Evolutionary conservation across 2,329 filamentous ascomycete genomes (phyloP).

Genomic region (Aspergillus vadensis): DNA sequence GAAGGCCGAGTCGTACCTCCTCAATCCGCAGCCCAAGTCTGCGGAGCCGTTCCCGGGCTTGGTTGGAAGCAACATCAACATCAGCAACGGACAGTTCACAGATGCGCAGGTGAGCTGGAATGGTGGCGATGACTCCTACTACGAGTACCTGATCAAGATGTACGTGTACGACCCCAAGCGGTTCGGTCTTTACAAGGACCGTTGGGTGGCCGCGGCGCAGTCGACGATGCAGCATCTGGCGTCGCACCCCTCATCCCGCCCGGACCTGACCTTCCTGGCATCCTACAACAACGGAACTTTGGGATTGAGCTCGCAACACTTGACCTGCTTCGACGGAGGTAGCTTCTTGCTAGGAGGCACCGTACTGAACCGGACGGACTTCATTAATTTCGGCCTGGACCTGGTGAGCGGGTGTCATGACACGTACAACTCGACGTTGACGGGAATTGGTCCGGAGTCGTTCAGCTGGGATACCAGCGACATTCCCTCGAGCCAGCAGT

Average conservation of each 20-base stretch:
- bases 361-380: slow-evolving; percentile 64
- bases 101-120: slow-evolving; percentile 73
- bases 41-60: slow-evolving; percentile 76
- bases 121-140: slow-evolving; percentile 77
- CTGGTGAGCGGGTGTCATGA: slow-evolving; percentile 73
- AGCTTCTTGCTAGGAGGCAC: slow-evolving; percentile 82
- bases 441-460: slow-evolving; percentile 74
- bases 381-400: slow-evolving; percentile 71
- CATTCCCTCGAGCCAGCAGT: slow-evolving; percentile 50
- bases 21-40: slow-evolving; percentile 63
- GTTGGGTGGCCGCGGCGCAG: slow-evolving; percentile 74
- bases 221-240: slow-evolving; percentile 72
- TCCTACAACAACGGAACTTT: slow-evolving; percentile 41
- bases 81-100: slow-evolving; percentile 66
- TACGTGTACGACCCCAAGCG: slow-evolving; percentile 72
- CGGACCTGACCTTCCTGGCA: slow-evolving; percentile 68
- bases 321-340: slow-evolving; percentile 82
- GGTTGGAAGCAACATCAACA: slow-evolving; percentile 67
- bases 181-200: slow-evolving; percentile 68
- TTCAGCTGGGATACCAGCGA: slow-evolving; percentile 64
- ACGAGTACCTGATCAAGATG: slow-evolving; percentile 92
- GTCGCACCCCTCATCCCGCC: slow-evolving; percentile 65
- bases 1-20: slow-evolving; percentile 68
- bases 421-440: slow-evolving; percentile 69
- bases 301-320: slow-evolving; percentile 45